Base-by-base conservation (phyloP, 1,284 basidiomycete species). In the Inonotus obliquus region DNA sequence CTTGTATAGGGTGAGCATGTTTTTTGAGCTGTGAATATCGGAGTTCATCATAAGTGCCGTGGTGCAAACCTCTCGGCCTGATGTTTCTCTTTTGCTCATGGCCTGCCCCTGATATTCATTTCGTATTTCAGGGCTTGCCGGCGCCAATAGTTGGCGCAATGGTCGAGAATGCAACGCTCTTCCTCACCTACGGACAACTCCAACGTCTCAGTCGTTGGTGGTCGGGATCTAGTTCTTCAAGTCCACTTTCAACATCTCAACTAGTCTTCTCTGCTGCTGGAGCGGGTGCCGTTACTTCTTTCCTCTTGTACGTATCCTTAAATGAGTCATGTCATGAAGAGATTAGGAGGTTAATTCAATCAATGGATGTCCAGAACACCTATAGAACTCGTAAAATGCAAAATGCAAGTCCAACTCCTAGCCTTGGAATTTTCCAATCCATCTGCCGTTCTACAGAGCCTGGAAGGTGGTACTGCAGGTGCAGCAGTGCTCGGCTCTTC, bases 371-470 rank as follows among this genome's bases (percentile, higher is more conserved):
- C n/a, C 5, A 91, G 89, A 56, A 96, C 93, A 1, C 94, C 93
- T 1, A 89, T 96, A 65, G 94, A 96, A 73, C 86, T 94, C 61
- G 84, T 96, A 68, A 96, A 96, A 77, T 96, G 93, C 74, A 90
- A 93, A 70, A 95, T 96, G 93, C 96, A 96, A 77, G 93, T 96
- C 2, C 92, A 96, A 74, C 91, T 94, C 83, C 81, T 93, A 44
- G 45, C 56, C 1, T 14, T 71, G 58, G 59, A 68, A 54, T 39
- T 71, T 64, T 54, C 67, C 52, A 65, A 65, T 61, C 59, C 70
- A 60, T 56, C 63, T 27, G 61, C 65, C 45, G 66, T 65, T 57
- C 67, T 70, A 35, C 67, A 62, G 59, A 58, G 66, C 59, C 62
- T 67, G 67, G 53, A 60, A 57, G 53, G 59, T 59, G 58, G 68